These are phyloP conservation scores for Cadophora sp. DNA, from an alignment of 2,329 filamentous ascomycete species.

Conservation along the genomic window DNA sequence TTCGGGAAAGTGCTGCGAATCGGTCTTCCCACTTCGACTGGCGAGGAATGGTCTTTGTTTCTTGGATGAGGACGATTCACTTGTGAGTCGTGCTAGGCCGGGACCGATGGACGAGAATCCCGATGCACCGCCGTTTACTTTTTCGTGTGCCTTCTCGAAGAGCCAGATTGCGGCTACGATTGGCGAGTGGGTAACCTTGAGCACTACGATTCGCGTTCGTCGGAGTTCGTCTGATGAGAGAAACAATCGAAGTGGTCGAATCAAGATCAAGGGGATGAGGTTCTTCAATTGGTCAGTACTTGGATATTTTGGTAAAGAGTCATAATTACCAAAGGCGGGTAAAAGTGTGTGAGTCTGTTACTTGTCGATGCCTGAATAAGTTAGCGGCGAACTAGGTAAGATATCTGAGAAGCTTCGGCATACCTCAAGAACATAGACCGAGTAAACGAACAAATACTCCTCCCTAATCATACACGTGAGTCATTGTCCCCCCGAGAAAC, in stretches of 20 bases:
- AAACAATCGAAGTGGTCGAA: constrained; percentile 75
- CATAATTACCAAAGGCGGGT: constrained; percentile 61
- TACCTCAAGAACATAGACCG: constrained; percentile 65
- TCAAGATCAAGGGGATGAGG: constrained; percentile 72
- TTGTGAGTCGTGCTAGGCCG: constrained; percentile 19
- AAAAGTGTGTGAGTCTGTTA: constrained; percentile 73
- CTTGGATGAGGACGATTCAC: constrained; percentile 19
- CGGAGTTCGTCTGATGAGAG: constrained; percentile 70
- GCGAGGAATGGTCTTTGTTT: constrained; percentile 37
- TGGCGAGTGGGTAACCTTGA: constrained; percentile 69
- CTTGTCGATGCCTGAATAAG: constrained; percentile 64
- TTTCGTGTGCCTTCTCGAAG: constrained; percentile 52
- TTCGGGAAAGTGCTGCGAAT: constrained; percentile 32
- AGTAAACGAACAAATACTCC: constrained; percentile 81
- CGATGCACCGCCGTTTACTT: constrained; percentile 30
- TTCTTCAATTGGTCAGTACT: constrained; percentile 56
- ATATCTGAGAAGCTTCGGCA: neutral
- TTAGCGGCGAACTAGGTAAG: constrained; percentile 9
- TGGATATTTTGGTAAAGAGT: constrained; percentile 34
- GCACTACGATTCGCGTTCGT: constrained; percentile 63
- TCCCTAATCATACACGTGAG: constrained; percentile 52
- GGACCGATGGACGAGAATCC: constrained; percentile 36
- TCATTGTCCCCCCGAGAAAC: too few species aligned
- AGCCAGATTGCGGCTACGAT: constrained; percentile 70
- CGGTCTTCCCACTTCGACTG: constrained; percentile 29